Evolutionary conservation across 2,329 filamentous ascomycete species (phyloP), one percentile per base, ranked within the genome.

Genomic region (Beauveria varroae): DNA sequence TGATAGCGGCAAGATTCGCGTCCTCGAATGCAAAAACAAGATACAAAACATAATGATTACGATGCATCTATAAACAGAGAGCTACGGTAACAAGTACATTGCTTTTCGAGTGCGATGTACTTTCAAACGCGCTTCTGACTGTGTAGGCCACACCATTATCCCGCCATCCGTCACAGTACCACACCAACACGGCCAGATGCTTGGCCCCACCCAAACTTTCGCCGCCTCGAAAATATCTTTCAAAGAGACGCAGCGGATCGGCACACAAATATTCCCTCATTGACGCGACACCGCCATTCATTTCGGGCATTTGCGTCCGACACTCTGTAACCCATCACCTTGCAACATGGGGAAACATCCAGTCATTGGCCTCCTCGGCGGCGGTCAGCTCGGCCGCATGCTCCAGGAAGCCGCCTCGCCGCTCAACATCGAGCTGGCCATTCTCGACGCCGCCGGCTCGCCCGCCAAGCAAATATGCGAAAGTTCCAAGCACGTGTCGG

Each of bases 331-430:
- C 9, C 10, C 24, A 22, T 30, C 30, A 37, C 12, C 34, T 6
- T 10, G 34, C 40, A n/a, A 44, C 58, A 72, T 72, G 70, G 64
- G 65, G 40, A 69, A 67, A 57, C 65, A 69, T 43, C 75, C 77
- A n/a, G 73, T 79, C 47, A 77, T 84, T 61, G 81, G 81, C 61
- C 74, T 84, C 58, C 73, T 84, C 1, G 81, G 81, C 64, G 81
- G 81, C 57, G 90, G 90, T 68, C 90, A 93, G 77, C 83, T 99
- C 46, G 95, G 93, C 63, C 90, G 91, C 66, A 98, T 98, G 95
- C 84, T 98, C 22, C 88, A 90, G 65, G 91, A 98, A 78, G 87
- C 89, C n/a, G 92, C 93, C 40, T 78, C 76, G 2, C 81, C 77
- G 3, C 83, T 96, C 62, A 91, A 91, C 68, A 86, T 96, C 66